Conservation (phyloP, 2,329 filamentous ascomycete genomes). For the Cryphonectria nitschkei region DNA sequence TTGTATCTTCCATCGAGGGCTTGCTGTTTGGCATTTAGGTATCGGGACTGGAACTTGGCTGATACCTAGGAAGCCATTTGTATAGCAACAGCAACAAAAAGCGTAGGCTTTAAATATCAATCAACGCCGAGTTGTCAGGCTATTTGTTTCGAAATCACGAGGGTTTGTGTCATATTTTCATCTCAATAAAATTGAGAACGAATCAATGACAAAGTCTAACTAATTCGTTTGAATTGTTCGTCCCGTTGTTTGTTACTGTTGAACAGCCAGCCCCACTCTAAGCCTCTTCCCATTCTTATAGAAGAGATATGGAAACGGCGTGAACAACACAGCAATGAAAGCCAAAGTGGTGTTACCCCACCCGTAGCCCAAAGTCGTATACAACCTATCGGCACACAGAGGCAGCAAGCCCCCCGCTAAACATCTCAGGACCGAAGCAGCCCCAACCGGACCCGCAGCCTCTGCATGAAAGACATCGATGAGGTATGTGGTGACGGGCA, state of each 20-base stretch:
- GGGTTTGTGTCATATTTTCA: background rate
- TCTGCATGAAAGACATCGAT: slow-evolving; percentile 20
- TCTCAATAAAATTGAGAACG: background rate
- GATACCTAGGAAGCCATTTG: too few species aligned
- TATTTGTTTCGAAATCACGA: background rate
- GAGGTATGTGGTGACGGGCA: slow-evolving; percentile 20
- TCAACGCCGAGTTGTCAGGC: too few species aligned
- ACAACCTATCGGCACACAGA: slow-evolving; percentile 6
- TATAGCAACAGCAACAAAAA: too few species aligned
- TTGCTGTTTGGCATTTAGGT: too few species aligned
- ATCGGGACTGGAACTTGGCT: too few species aligned
- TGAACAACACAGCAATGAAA: slow-evolving; percentile 9
- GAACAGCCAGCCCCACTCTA: background rate
- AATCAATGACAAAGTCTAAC: background rate
- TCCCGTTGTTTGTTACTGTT: background rate
- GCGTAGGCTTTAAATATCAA: too few species aligned
- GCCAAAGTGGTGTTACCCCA: slow-evolving; percentile 21
- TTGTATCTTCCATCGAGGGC: too few species aligned
- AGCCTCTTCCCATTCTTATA: slow-evolving; percentile 14
- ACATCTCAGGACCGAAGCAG: slow-evolving; percentile 17
- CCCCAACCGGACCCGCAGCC: slow-evolving; percentile 18
- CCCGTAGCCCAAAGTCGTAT: background rate
- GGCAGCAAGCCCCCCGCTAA: slow-evolving; percentile 18
- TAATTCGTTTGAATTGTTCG: too few species aligned
- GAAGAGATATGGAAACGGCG: slow-evolving; percentile 13